Evolutionary conservation across 495 filamentous ascomycete genomes (phyloP), one percentile per base, ranked within the genome.

Genomic region (Podospora tetraspora): DNA sequence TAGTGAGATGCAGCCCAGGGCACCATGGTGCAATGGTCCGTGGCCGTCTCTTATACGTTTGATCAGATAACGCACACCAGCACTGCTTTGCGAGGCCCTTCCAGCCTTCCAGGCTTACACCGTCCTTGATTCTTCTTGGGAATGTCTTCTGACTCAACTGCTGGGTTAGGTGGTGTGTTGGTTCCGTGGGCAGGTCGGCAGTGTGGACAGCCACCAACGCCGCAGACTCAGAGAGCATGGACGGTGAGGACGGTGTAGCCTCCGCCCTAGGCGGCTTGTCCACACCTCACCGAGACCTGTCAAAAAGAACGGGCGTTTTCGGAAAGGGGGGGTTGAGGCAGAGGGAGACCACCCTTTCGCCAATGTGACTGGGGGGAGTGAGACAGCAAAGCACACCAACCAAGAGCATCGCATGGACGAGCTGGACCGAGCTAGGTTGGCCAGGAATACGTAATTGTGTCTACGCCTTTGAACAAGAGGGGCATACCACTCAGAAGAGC

Each of bases 381-480:
- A 77, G 75, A 77, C 75, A 77, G 61, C 57, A 69, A 71, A 70
- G 69, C 74, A 76, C 75, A 77, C 75, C 68, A 74, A 69, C 69
- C n/a, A 63, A 57, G 34, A 61, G 37, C 37, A 64, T 57, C 37
- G 32, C n/a, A 57, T 16, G 21, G 57, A 27, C 59, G n/a, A 52
- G 24, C 12, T 27, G 62, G 62, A 21, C 25, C 27, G 27, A 61
- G 7, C 10, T 8, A 19, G 16, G 22, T 62, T 10, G 27, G 23
- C 60, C 60, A 21, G 27, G 27, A 9, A 19, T 32, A 62, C 27
- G 29, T 29, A 32, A 62, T 22, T 21, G 2, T 32, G 25, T 19
- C 27, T 60, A 59, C 5, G 23, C 2, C 22, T 13, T 16, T 25
- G 59, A 60, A 60, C 59, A 52, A 52, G 43, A 52, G 43, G 43